These are phyloP conservation scores for Talaromyces sp. DNA, from an alignment of 2,329 filamentous ascomycete species.

Conservation along the genomic window DNA sequence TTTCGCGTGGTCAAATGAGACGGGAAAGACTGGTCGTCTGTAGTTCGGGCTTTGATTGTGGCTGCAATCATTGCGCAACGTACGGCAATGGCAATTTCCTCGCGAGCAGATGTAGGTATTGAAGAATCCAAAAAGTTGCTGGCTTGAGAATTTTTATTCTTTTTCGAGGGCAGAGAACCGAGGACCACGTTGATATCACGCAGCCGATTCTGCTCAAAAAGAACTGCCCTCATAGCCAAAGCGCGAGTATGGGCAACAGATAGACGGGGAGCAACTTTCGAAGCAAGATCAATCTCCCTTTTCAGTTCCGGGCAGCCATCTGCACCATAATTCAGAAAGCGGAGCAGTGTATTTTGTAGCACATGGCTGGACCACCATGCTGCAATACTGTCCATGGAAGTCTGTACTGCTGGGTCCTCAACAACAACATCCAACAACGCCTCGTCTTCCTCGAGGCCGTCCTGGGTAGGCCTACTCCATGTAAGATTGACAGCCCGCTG, in stretches of 20 bases:
- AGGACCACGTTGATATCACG: constrained; percentile 48
- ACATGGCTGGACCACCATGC: constrained; percentile 81
- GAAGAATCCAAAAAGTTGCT: constrained; percentile 49
- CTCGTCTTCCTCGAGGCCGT: constrained; percentile 57
- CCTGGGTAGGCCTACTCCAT: constrained; percentile 72
- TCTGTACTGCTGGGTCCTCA: constrained; percentile 76
- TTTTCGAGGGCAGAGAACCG: constrained; percentile 44
- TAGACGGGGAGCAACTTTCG: constrained; percentile 68
- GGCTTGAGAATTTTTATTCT: constrained; percentile 22
- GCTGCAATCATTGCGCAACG: constrained; percentile 55
- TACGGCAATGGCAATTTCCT: constrained; percentile 53
- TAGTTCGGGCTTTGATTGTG: constrained; percentile 38
- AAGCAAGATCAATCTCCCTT: constrained; percentile 59
- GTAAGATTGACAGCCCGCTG: constrained; percentile 85
- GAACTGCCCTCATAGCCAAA: constrained; percentile 53
- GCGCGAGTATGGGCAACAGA: constrained; percentile 62
- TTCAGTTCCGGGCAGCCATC: constrained; percentile 37
- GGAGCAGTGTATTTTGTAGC: constrained; percentile 63
- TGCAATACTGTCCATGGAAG: constrained; percentile 81
- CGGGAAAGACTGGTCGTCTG: constrained; percentile 25
- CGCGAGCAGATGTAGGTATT: constrained; percentile 42
- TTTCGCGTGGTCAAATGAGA: constrained; percentile 33
- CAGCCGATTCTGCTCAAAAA: constrained; percentile 49
- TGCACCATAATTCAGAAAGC: constrained; percentile 52
- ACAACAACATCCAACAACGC: constrained; percentile 77